A percentile compares a stretch with the other conserved stretches of the same genome.
Conservation (phyloP, 139 green algal species). For the Ostreobium quekettii region DNA sequence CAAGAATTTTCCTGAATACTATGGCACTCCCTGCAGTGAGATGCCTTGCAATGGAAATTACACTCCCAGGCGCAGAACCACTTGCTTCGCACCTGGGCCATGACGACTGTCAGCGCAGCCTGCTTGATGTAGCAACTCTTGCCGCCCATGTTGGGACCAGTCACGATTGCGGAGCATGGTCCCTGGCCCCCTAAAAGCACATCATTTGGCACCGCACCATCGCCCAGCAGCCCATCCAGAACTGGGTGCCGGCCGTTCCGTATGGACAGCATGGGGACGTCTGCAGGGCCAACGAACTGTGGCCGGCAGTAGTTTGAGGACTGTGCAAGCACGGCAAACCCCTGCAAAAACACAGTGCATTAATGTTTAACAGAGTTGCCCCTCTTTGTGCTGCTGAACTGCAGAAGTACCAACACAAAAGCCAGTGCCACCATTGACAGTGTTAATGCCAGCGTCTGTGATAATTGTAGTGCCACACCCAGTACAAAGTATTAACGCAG, state of each 20-base stretch:
- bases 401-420: too few species aligned
- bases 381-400: too few species aligned
- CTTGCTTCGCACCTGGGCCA: slow-evolving; percentile 93
- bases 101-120: slow-evolving; percentile 66
- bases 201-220: slow-evolving; percentile 58
- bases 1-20: too few species aligned
- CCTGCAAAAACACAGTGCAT: too few species aligned
- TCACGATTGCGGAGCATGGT: slow-evolving; percentile 36
- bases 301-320: slow-evolving; percentile 20
- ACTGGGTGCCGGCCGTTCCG: slow-evolving; percentile 59
- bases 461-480: too few species aligned
- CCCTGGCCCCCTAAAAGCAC: slow-evolving; percentile 29
- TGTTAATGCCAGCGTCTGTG: too few species aligned
- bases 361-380: too few species aligned
- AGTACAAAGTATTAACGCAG: too few species aligned
- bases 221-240: slow-evolving; percentile 52
- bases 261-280: slow-evolving; percentile 41
- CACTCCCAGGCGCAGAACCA: too few species aligned
- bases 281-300: slow-evolving; percentile 25
- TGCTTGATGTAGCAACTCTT: slow-evolving; percentile 65
- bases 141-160: slow-evolving; percentile 89
- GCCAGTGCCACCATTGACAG: too few species aligned
- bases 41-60: too few species aligned
- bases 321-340: neutral
- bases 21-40: too few species aligned